A percentile compares a stretch with the other conserved stretches of the same genome.
Evolutionary conservation across 495 filamentous ascomycete species (phyloP).

Genomic region (Penicillium taxi): DNA sequence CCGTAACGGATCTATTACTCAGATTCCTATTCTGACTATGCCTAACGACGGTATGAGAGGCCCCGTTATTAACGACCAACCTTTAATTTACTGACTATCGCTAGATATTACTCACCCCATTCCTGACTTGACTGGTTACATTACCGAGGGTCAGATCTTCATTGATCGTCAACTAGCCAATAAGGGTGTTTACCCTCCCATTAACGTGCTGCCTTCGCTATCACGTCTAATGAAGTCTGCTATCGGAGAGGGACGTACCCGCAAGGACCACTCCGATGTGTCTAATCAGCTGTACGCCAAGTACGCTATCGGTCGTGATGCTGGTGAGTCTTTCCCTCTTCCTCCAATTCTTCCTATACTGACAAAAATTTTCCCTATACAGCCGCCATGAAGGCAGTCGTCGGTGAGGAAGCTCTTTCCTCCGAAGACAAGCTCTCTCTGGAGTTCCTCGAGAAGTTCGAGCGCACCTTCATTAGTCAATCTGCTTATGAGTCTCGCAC

Average conservation of each 20-base stretch:
- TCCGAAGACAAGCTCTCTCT: conserved; percentile 95
- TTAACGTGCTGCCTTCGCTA: conserved; percentile 96
- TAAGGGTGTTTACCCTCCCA: conserved; percentile 95
- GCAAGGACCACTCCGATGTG: conserved; percentile 94
- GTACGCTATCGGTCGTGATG: conserved; percentile 97
- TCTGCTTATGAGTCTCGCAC: conserved; percentile 82
- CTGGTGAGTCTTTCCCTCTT: conserved; percentile 35
- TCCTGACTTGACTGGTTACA: conserved; percentile 97
- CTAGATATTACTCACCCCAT: conserved; percentile 96
- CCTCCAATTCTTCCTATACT: neutral
- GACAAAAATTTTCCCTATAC: conserved; percentile 5
- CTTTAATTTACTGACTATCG: conserved; percentile 2
- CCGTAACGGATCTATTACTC: conserved; percentile 96
- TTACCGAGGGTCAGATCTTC: conserved; percentile 98
- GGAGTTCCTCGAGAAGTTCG: conserved; percentile 98
- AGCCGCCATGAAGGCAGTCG: conserved; percentile 98
- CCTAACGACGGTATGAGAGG: conserved; percentile 80
- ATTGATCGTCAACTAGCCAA: conserved; percentile 92
- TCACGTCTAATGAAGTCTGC: conserved; percentile 99
- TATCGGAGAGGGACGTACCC: conserved; percentile 92
- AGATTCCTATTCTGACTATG: conserved; percentile 99
- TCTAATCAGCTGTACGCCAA: conserved; percentile 99
- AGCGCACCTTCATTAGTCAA: conserved; percentile 86
- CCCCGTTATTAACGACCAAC: neutral
- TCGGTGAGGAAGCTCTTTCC: conserved; percentile 93